Conservation (phyloP, 805 yeast species). For the Saccharomycopsis vini region DNA sequence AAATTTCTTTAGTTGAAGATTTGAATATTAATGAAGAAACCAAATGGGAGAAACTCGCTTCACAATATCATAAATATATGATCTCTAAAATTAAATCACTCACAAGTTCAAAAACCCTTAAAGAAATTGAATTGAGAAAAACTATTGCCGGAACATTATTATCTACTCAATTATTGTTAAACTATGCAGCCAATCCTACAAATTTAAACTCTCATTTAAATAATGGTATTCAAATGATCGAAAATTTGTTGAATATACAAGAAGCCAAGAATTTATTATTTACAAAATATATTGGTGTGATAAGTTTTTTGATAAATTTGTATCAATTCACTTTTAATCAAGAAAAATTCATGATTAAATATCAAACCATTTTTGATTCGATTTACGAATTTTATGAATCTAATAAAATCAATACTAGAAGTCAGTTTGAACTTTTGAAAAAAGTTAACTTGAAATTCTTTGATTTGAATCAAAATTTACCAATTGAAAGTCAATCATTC, state of each 20-base stretch:
- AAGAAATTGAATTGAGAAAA: conserved; percentile 5
- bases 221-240: conserved; percentile 9
- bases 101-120: not conserved
- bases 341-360: conserved; percentile 2
- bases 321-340: conserved; percentile 12
- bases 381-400: conserved; percentile 6
- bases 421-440: conserved; percentile 16
- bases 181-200: conserved; percentile 2
- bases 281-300: conserved; percentile 11
- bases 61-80: conserved; percentile 7
- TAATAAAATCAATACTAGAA: conserved; percentile 5
- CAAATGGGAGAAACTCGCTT: conserved; percentile 6
- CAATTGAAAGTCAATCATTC: too few relatives aligned
- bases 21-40: conserved; percentile 11
- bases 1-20: conserved; percentile 18
- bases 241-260: conserved; percentile 3
- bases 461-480: conserved; percentile 3
- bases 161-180: conserved; percentile 10
- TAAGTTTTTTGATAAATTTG: conserved; percentile 11
- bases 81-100: not conserved
- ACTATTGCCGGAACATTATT: conserved; percentile 15
- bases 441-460: conserved; percentile 15
- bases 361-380: conserved; percentile 5
- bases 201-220: conserved; percentile 14
- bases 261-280: conserved; percentile 1